Base-by-base conservation (phyloP, 164 flowering plant genomes). In the Vitis cinerea region DNA sequence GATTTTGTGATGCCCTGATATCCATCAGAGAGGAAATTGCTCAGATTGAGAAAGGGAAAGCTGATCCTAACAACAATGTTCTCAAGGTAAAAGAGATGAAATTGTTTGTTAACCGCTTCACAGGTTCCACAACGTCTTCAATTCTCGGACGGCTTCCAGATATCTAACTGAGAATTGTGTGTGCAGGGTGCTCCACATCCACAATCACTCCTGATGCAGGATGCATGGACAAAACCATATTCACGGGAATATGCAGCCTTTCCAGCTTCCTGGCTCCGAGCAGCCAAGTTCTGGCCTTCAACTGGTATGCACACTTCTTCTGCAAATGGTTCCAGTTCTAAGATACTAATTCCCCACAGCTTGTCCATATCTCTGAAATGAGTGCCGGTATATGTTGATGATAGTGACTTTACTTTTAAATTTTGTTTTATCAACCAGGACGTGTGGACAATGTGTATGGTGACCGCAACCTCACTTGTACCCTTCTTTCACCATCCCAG, bases 401-500 rank as follows among this genome's bases (percentile, higher is more conserved):
- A 37, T 37, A 3, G 6, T 37, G 44, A 23, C 44, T 37, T 37
- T 0, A 37, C 44, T 37, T 37, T 37, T 6, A 6, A 37, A 3
- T 37, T 37, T 37, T 3, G 4, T 37, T 37, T 78, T 61, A 50
- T 54, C 2, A 10, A 70, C 62, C 93, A 95, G 99, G 96, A 23
- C 95, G 99, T 59, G 96, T 95, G 44, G 94, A 95, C 86, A 93
- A 95, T 71, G 99, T 95, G 52, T 95, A 95, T 56, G 99, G 99
- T 47, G 99, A 95, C 76, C 92, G 99, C 65, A 88, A 93, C 87
- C 96, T 95, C 63, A 17, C 88, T 75, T 93, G 98, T 83, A 95
- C 98, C 70, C 93, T 95, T 50, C 95, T 80, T 49, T 87, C 99
- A 52, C 90, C 79, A 50, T 78, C 94, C 11, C 91, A 84, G 65